Conservation (phyloP, 164 flowering plant species). For the Sedum album region DNA sequence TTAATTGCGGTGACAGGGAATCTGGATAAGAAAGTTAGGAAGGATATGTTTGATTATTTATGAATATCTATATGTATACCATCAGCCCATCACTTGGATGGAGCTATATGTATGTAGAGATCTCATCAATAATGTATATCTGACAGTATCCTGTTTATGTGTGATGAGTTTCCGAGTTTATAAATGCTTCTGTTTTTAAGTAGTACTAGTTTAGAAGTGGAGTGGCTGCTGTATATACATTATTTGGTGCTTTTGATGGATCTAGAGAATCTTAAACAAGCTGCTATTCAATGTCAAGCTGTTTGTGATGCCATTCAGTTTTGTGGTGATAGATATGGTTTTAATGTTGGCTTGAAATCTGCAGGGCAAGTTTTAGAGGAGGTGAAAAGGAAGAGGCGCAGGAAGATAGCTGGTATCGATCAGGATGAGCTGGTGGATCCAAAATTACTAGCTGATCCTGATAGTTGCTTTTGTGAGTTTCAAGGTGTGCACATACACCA, state of each 20-base stretch:
- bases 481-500: slow-evolving; percentile 74
- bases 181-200: background rate
- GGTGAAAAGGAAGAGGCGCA: slow-evolving; percentile 21
- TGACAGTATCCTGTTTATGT: background rate
- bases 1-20: background rate
- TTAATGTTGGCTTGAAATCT: background rate
- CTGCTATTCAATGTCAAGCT: background rate
- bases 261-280: background rate
- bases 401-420: slow-evolving; percentile 62
- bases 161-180: background rate
- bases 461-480: slow-evolving; percentile 76
- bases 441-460: slow-evolving; percentile 62
- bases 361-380: slow-evolving; percentile 36
- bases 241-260: background rate
- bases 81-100: background rate
- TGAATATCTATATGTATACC: background rate
- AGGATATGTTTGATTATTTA: background rate
- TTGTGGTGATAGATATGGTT: background rate
- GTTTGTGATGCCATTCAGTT: background rate
- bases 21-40: slow-evolving; percentile 1
- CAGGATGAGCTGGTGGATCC: slow-evolving; percentile 83
- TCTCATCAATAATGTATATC: background rate
- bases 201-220: background rate
- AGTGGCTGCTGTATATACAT: background rate
- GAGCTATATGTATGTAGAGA: background rate